Conservation (phyloP, 73 alveolate species). For the Uronychia binucleata region DNA sequence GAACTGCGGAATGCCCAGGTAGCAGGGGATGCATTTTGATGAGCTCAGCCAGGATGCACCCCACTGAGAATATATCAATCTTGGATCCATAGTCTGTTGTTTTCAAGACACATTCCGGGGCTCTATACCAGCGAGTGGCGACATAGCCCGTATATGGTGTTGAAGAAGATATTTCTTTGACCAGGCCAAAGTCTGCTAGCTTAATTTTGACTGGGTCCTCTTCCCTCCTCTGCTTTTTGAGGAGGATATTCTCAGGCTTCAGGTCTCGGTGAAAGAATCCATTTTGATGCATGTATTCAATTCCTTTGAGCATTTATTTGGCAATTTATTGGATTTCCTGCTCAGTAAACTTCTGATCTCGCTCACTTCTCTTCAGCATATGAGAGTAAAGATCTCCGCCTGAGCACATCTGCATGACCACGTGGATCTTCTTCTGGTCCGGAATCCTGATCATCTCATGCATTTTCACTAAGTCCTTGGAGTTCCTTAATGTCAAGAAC, state of each 20-base stretch:
- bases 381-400: conserved; percentile 81
- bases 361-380: conserved; percentile 42
- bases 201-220: conserved; percentile 52
- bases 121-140: conserved; percentile 85
- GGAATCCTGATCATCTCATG: conserved; percentile 92
- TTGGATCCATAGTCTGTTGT: conserved; percentile 59
- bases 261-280: conserved; percentile 96
- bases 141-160: conserved; percentile 78
- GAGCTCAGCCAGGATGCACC: conserved; percentile 87
- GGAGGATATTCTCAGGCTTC: conserved; percentile 60
- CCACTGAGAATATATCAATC: conserved; percentile 87
- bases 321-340: conserved; percentile 83
- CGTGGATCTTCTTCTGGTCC: too few relatives aligned
- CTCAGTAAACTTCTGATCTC: conserved; percentile 76
- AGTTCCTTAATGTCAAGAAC: too few relatives aligned
- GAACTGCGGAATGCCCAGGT: conserved; percentile 62
- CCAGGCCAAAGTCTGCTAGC: conserved; percentile 74
- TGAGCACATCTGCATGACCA: too few relatives aligned
- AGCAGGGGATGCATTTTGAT: conserved; percentile 51
- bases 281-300: conserved; percentile 93
- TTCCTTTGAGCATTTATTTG: conserved; percentile 88
- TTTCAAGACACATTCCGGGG: conserved; percentile 81
- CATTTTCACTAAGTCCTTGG: conserved; percentile 91
- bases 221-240: too few relatives aligned
- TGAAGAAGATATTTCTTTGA: conserved; percentile 50